Evolutionary conservation across 2,329 filamentous ascomycete species (phyloP), one percentile per base, ranked within the genome.

Genomic region (Furcasterigmium furcatum): DNA sequence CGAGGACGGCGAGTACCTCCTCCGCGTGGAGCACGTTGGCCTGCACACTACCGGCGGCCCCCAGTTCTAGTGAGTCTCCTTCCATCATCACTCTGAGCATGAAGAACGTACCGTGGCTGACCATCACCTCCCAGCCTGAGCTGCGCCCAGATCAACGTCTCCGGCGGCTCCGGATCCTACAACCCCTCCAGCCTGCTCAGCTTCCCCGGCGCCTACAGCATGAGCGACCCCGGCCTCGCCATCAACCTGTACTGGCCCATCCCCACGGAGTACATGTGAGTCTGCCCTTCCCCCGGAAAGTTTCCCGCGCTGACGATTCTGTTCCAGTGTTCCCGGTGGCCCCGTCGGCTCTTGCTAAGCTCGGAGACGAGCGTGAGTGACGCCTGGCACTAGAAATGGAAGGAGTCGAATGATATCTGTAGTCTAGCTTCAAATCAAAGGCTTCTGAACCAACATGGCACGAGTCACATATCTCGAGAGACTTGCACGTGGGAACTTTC

Each of bases 1-100:
- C 16, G 61, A 65, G 1, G 55, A 71, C 16, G 68, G 68, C 6
- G 59, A 71, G 38, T 71, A 72, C 52, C 57, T 72, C 18, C 48
- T 72, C 18, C 56, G 69, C 10, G 59, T 69, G 38, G 69, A 72
- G 54, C 70, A 73, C 47, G 68, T 73, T 46, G 71, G 57, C 9
- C 63, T 73, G n/a, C 70, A 73, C 58, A 60, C 56, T 39, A 56
- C 58, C 4, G 66, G 67, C 4, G 72, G 71, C 3, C 72, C 72
- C 4, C 71, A 76, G 59, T 66, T 70, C 40, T 75, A 75, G 36
- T 39, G 24, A 3, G 36, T 39, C 36, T 12, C 8, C 35, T 38
- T n/a, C 12, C 36, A 20, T 2, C 5, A 5, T 7, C 18, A 21
- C 10, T 14, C 4, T n/a, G 19, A 25, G 22, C n/a, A 18, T 16